Base-by-base conservation (phyloP, 495 filamentous ascomycete species). In the Penicillium alfredii region DNA sequence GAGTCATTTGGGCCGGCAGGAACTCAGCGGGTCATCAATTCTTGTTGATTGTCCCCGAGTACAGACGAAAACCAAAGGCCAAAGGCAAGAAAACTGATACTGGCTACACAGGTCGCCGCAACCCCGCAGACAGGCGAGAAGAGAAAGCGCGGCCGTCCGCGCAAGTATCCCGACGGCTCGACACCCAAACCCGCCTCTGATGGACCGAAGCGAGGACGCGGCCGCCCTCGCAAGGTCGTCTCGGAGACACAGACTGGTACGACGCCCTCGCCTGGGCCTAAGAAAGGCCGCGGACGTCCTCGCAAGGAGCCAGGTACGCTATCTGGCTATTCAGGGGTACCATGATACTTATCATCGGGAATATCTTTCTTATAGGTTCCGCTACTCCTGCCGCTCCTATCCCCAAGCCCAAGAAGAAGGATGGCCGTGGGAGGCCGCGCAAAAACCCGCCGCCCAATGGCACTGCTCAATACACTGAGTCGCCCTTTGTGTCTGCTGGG, bases 151-250 rank as follows among this genome's bases (percentile, higher is more conserved):
- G 63, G 63, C 26, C 63, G 63, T 16, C 63, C 63, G 12, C 55
- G 63, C 31, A 65, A 65, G 38, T 51, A 54, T 33, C 58, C 61
- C 11, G 51, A 49, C 18, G 51, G 43, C 0, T 17, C 35, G 7
- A 37, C 23, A 3, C 53, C 57, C 3, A 52, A 59, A 33, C 44
- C 51, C 5, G 28, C 30, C 17, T 36, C 49, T 9, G 42, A 49
- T 25, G 55, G 53, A 7, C 56, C 63, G 14, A 67, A 64, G 35
- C 55, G 64, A 33, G 64, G 62, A 10, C 64, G 64, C 15, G 64
- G 64, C 19, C 62, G 64, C 27, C 64, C 56, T 3, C 47, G 38
- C 4, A 60, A 57, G 27, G 22, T 45, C 16, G 30, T 40, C 31
- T 30, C 42, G 0, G 45, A 42, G n/a, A 21, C 27, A 8, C 9